Evolutionary conservation across 2,329 filamentous ascomycete species (phyloP).

Genomic region (Macrophomina tecta): DNA sequence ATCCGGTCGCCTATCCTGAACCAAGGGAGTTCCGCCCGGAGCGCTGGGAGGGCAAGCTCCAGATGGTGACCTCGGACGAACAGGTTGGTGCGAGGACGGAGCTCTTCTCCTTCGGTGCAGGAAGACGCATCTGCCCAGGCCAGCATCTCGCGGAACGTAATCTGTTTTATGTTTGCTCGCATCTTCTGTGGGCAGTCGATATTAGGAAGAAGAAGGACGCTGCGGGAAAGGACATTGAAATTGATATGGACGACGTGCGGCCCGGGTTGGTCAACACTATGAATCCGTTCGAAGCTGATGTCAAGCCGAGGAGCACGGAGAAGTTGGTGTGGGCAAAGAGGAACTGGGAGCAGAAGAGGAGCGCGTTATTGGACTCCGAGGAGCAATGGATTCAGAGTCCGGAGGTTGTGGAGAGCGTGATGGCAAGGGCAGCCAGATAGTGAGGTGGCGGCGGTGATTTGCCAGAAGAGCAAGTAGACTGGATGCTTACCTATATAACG

Average conservation of each 20-base stretch:
- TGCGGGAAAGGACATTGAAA: conserved; percentile 11
- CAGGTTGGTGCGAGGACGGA: conserved; percentile 35
- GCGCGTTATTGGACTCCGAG: conserved; percentile 31
- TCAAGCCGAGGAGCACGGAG: conserved; percentile 31
- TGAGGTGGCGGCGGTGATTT: neutral
- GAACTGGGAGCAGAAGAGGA: conserved; percentile 34
- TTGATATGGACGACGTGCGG: conserved; percentile 31
- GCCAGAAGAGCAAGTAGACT: neutral
- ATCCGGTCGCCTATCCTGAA: conserved; percentile 31
- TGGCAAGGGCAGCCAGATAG: conserved; percentile 6
- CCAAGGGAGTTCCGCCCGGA: conserved; percentile 28
- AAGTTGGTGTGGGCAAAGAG: conserved; percentile 26
- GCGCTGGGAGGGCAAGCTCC: conserved; percentile 33
- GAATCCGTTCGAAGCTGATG: conserved; percentile 32
- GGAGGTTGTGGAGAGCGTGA: conserved; percentile 29
- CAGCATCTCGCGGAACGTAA: conserved; percentile 45
- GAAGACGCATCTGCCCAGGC: conserved; percentile 46
- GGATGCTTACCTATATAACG: too few relatives aligned
- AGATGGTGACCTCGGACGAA: conserved; percentile 30
- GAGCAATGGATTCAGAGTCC: conserved; percentile 35
- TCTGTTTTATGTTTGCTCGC: conserved; percentile 40
- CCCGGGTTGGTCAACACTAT: conserved; percentile 33
- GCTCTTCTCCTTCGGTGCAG: conserved; percentile 46
- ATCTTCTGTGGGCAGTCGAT: conserved; percentile 44
- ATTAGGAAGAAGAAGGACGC: conserved; percentile 25